Evolutionary conservation across 352 stramenopile genomes (phyloP).

Genomic region (Hyaloperonospora arabidopsidis): DNA sequence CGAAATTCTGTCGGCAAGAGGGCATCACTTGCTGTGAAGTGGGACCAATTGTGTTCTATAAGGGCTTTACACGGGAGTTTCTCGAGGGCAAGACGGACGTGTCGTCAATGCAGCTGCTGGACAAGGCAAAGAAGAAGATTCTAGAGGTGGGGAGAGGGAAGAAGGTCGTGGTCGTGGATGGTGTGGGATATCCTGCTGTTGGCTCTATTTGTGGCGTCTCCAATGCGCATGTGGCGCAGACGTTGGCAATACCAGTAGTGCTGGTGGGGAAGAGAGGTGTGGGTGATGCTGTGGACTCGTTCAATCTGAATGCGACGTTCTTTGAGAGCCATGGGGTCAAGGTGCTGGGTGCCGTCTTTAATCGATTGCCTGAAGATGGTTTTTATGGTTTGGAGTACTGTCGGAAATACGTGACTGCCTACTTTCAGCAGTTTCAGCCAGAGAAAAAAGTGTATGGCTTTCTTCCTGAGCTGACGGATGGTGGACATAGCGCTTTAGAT

Average conservation of each 20-base stretch:
- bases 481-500: constrained; percentile 13
- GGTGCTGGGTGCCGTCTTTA: constrained; percentile 96
- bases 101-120: constrained; percentile 73
- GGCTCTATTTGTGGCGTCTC: constrained; percentile 77
- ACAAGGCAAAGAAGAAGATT: constrained; percentile 78
- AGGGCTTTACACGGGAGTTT: constrained; percentile 95
- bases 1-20: constrained; percentile 86
- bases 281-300: constrained; percentile 94
- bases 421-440: constrained; percentile 84
- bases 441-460: constrained; percentile 78
- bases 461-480: constrained; percentile 56
- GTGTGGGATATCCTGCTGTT: constrained; percentile 93
- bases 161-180: constrained; percentile 93
- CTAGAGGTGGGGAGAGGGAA: constrained; percentile 83
- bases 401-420: constrained; percentile 77
- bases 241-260: constrained; percentile 78
- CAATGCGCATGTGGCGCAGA: constrained; percentile 60
- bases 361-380: constrained; percentile 86
- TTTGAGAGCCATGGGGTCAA: constrained; percentile 87
- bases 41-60: constrained; percentile 94
- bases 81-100: constrained; percentile 84
- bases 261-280: constrained; percentile 94
- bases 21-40: constrained; percentile 86
- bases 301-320: constrained; percentile 95
- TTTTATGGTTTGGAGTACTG: constrained; percentile 94